Percentiles rank a stretch among this genome's conserved stretches.
phyloP scores from a whole-genome alignment of 306 rosid species.

The Trifolium repens region DNA sequence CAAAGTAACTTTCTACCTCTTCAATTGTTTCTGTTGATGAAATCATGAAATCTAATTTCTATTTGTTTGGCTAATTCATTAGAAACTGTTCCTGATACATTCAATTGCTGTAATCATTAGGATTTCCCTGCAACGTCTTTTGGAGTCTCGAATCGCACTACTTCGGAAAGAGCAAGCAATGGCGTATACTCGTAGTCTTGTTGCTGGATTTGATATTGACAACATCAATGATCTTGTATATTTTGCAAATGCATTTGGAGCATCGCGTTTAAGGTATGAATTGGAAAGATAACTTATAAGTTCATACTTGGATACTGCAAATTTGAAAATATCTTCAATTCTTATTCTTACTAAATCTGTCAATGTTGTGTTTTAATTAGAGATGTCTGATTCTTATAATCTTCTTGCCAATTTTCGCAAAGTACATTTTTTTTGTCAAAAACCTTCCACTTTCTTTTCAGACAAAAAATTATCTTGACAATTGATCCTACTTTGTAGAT shows the following conservation, averaged over 20 bases:
- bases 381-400: background rate
- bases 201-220: constrained; percentile 65
- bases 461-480: constrained; percentile 33
- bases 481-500: constrained; percentile 44
- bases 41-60: constrained; percentile 36
- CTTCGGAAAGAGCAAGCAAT: constrained; percentile 73
- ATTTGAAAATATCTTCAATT: constrained; percentile 6
- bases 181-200: constrained; percentile 75
- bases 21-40: constrained; percentile 31
- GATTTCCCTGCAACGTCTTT: constrained; percentile 59
- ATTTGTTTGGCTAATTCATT: constrained; percentile 14
- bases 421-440: background rate
- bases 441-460: constrained; percentile 5
- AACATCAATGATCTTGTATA: constrained; percentile 57
- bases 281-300: constrained; percentile 13
- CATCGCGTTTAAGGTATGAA: constrained; percentile 65
- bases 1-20: constrained; percentile 56
- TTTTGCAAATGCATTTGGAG: constrained; percentile 76
- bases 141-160: constrained; percentile 58
- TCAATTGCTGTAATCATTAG: constrained; percentile 40
- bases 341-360: background rate
- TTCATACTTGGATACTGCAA: constrained; percentile 29
- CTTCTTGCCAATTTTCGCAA: constrained; percentile 13
- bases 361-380: background rate
- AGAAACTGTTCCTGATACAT: constrained; percentile 38